Evolutionary conservation across 2,329 filamentous ascomycete genomes (phyloP).

Genomic region (Talaromyces sp.): DNA sequence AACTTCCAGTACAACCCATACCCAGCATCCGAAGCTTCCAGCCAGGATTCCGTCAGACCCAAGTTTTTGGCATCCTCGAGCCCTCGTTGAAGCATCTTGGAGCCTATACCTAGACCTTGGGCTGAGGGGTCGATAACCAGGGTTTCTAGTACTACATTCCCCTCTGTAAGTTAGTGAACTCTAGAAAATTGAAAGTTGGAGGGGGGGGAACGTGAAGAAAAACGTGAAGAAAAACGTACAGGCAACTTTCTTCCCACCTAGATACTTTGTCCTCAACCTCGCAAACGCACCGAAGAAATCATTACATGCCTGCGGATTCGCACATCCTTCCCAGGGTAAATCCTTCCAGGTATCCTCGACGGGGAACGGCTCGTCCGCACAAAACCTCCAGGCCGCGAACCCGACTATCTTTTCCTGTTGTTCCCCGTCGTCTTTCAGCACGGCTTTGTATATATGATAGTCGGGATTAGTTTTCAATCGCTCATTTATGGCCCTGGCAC

Average conservation of each 20-base stretch:
- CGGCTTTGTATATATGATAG: constrained; percentile 6
- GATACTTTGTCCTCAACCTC: neutral
- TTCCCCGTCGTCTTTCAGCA: neutral
- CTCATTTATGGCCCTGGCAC: neutral
- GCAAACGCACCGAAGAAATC: constrained; percentile 11
- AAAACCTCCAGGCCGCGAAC: constrained; percentile 9
- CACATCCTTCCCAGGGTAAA: neutral
- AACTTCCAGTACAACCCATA: constrained; percentile 10
- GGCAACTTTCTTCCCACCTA: constrained; percentile 12
- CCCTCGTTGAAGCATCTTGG: constrained; percentile 7
- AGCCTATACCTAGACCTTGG: constrained; percentile 8
- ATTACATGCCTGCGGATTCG: constrained; percentile 12
- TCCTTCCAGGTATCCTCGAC: constrained; percentile 13
- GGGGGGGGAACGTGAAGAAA: too few species aligned
- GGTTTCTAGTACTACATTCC: constrained; percentile 1
- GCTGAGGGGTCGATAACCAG: constrained; percentile 5
- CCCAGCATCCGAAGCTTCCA: constrained; percentile 10
- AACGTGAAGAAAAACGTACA: constrained; percentile 1
- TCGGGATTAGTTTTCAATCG: neutral
- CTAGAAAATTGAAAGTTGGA: neutral
- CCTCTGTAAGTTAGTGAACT: neutral
- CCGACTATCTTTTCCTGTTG: constrained; percentile 9
- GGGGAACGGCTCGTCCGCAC: neutral
- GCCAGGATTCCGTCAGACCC: constrained; percentile 2
- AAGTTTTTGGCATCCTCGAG: constrained; percentile 3